These are phyloP conservation scores for Buddleja alternifolia DNA, from an alignment of 257 asterid genomes.

Conservation along the genomic window DNA sequence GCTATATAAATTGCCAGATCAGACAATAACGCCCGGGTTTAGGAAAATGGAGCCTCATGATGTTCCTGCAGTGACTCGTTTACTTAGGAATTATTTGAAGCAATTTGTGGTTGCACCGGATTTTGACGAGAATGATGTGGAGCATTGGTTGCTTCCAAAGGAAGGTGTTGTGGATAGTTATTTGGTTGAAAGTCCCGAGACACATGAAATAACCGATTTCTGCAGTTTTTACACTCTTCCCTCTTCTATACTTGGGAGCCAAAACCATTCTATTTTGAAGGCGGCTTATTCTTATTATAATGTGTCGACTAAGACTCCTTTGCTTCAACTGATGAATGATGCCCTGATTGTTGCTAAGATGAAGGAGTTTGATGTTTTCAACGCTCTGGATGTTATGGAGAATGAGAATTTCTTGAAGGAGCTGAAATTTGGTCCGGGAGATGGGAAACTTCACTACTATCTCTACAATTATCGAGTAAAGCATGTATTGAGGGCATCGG, in stretches of 20 bases:
- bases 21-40: constrained; percentile 68
- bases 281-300: constrained; percentile 83
- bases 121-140: constrained; percentile 73
- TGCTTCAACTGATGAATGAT: constrained; percentile 83
- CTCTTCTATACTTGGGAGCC: constrained; percentile 79
- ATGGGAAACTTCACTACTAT: constrained; percentile 85
- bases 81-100: constrained; percentile 74
- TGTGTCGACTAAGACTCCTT: constrained; percentile 70
- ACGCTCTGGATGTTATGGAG: constrained; percentile 89
- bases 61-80: constrained; percentile 76
- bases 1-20: constrained; percentile 70
- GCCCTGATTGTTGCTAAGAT: constrained; percentile 81
- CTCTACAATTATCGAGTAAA: constrained; percentile 81
- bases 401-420: constrained; percentile 81
- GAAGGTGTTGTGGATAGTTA: constrained; percentile 79
- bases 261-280: constrained; percentile 63
- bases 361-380: constrained; percentile 79
- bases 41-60: constrained; percentile 84
- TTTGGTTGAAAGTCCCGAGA: constrained; percentile 77
- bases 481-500: constrained; percentile 65
- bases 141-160: constrained; percentile 85
- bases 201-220: constrained; percentile 79
- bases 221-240: constrained; percentile 89
- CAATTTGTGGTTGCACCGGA: constrained; percentile 76
- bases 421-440: constrained; percentile 89